Base-by-base conservation (phyloP, 2,329 filamentous ascomycete genomes). In the Cytospora leucostoma region DNA sequence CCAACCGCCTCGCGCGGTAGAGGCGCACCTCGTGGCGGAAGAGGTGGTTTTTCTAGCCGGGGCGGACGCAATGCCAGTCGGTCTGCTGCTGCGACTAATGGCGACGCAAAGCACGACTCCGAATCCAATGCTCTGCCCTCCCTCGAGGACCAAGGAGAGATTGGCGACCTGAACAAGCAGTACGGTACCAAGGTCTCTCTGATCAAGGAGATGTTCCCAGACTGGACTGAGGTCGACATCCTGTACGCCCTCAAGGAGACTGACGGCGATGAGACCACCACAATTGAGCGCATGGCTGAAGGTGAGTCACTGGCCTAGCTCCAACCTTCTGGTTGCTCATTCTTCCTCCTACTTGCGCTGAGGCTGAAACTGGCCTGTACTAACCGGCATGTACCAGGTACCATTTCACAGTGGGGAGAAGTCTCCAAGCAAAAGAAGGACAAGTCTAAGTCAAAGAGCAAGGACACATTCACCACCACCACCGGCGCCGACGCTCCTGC, bases 211-310 rank as follows among this genome's bases (percentile, higher is more conserved):
- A 88, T 98, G 80, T 97, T 97, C 81, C 88, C 92, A 65, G 90
- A 93, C 77, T 98, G 94, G 95, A 94, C 93, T 71, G 92, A 97
- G 73, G 92, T 93, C 76, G 94, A 98, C 76, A 87, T 98, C 68
- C 87, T 98, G 68, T 95, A 95, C 76, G 93, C 93, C 67, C 84
- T 99, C 65, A 88, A 96, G 77, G 95, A 99, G 81, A 90, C 89
- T 62, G 85, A 91, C 71, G 91, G 91, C 71, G 90, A 95, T 77
- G 82, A 92, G 72, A 85, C 90, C 70, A 79, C 85, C 71, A 87
- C 90, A 68, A 90, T 91, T 74, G 88, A 90, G 72, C 88, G 88
- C 77, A 94, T 95, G 76, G 87, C 88, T 71, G 89, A 93, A 77
- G 90, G 90, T 93, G 82, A 73, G 76, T 56, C 64, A 53, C 63